Evolutionary conservation across 1,139 yeast genomes (phyloP).

Genomic region (Suhomyces yuchorum): DNA sequence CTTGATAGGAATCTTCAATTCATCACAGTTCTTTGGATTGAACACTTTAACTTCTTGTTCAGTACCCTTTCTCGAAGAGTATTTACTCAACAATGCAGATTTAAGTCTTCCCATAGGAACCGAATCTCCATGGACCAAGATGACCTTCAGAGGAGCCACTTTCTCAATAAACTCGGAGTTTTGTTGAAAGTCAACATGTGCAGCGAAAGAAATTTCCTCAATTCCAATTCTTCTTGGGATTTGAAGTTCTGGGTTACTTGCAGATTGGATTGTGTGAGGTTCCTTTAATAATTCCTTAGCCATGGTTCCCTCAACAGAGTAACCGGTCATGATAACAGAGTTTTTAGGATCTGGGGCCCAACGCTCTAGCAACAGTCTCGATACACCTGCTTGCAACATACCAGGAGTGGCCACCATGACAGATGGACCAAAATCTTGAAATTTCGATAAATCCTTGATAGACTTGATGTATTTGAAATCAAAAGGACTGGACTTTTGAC

Average conservation of each 20-base stretch:
- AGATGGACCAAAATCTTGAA: slow-evolving; percentile 93
- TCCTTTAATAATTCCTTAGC: slow-evolving; percentile 87
- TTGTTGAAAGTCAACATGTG: slow-evolving; percentile 96
- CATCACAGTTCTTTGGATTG: slow-evolving; percentile 91
- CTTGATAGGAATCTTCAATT: slow-evolving; percentile 71
- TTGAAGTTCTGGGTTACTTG: slow-evolving; percentile 72
- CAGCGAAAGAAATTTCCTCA: slow-evolving; percentile 98
- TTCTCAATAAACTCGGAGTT: slow-evolving; percentile 87
- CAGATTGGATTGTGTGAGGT: slow-evolving; percentile 85
- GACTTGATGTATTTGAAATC: slow-evolving; percentile 84
- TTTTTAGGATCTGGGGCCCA: slow-evolving; percentile 98
- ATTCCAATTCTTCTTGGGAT: slow-evolving; percentile 86
- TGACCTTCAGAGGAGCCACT: slow-evolving; percentile 79
- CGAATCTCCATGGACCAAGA: slow-evolving; percentile 96
- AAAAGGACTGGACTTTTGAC: slow-evolving; percentile 68
- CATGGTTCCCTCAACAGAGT: slow-evolving; percentile 97
- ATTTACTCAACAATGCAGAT: slow-evolving; percentile 87
- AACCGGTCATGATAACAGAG: slow-evolving; percentile 87
- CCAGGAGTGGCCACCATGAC: slow-evolving; percentile 98
- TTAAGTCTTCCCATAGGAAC: slow-evolving; percentile 97
- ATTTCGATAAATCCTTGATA: slow-evolving; percentile 74
- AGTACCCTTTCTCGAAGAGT: slow-evolving; percentile 78
- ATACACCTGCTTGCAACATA: slow-evolving; percentile 94
- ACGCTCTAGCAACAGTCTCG: slow-evolving; percentile 84
- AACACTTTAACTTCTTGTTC: slow-evolving; percentile 89